Conservation (phyloP, 345 rosid species). For the Citrus sinensis region DNA sequence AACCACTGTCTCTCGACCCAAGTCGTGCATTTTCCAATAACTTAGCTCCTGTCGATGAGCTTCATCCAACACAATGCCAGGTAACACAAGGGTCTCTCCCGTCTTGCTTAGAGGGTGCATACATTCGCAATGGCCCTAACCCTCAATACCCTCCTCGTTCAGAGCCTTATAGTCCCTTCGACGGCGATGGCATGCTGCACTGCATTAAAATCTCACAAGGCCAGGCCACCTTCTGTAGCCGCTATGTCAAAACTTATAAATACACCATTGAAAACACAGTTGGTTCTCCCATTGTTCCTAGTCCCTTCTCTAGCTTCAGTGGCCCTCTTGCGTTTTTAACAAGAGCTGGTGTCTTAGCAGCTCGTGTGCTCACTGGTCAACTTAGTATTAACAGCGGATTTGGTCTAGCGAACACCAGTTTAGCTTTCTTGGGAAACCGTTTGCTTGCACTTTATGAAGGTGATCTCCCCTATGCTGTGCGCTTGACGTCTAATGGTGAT, state of each 20-base stretch:
- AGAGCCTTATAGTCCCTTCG: slow-evolving; percentile 59
- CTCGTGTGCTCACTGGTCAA: slow-evolving; percentile 41
- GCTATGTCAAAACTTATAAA: slow-evolving; percentile 49
- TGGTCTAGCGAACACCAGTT: slow-evolving; percentile 39
- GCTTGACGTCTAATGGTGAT: slow-evolving; percentile 40
- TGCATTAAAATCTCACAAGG: slow-evolving; percentile 42
- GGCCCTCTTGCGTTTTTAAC: slow-evolving; percentile 43
- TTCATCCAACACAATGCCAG: slow-evolving; percentile 53
- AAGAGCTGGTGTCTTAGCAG: slow-evolving; percentile 42
- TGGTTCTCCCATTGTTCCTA: slow-evolving; percentile 42
- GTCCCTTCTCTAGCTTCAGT: slow-evolving; percentile 50
- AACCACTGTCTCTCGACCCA: slow-evolving; percentile 42
- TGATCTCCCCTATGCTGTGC: slow-evolving; percentile 49
- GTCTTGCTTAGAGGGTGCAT: slow-evolving; percentile 51
- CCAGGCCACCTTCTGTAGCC: slow-evolving; percentile 46
- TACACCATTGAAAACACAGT: slow-evolving; percentile 34
- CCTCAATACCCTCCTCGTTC: slow-evolving; percentile 55
- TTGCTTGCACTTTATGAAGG: slow-evolving; percentile 56
- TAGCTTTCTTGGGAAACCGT: slow-evolving; percentile 41
- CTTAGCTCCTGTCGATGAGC: slow-evolving; percentile 59
- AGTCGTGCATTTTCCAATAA: slow-evolving; percentile 37
- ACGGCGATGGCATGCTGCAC: slow-evolving; percentile 70
- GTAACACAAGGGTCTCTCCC: slow-evolving; percentile 48
- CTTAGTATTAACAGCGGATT: slow-evolving; percentile 44
- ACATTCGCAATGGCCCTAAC: slow-evolving; percentile 65